Evolutionary conservation across 129 eudicot genomes (phyloP).

Genomic region (Scalesia atractyloides): DNA sequence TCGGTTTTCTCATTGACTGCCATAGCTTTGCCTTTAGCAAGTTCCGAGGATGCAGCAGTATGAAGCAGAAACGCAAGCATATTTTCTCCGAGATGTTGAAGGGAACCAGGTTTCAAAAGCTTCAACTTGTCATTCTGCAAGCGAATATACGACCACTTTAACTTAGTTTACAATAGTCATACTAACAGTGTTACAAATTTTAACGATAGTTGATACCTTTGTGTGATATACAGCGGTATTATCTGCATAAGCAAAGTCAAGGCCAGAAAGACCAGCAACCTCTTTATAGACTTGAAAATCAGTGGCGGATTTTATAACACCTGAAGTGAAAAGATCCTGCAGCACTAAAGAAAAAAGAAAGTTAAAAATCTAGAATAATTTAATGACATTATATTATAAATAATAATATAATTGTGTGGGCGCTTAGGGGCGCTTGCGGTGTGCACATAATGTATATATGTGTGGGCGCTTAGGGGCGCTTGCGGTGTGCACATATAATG

Average conservation of each 20-base stretch:
- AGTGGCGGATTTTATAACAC: constrained; percentile 91
- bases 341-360: constrained; percentile 40
- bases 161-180: neutral
- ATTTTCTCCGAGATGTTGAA: constrained; percentile 98
- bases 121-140: constrained; percentile 88
- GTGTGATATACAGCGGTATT: constrained; percentile 97
- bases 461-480: no score
- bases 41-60: constrained; percentile 65
- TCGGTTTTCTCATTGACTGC: constrained; percentile 45
- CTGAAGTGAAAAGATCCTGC: constrained; percentile 94
- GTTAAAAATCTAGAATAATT: constrained; percentile 27
- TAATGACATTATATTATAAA: constrained; percentile 8
- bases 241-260: constrained; percentile 89
- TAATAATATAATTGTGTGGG: no score
- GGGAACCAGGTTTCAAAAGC: constrained; percentile 89
- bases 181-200: neutral
- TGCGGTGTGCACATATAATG: no score
- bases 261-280: constrained; percentile 94
- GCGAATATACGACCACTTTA: constrained; percentile 1
- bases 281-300: constrained; percentile 96
- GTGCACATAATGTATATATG: no score
- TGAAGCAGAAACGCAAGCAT: constrained; percentile 89
- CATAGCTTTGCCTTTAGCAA: constrained; percentile 47
- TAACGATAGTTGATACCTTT: constrained; percentile 61
- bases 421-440: no score